Percentiles rank a stretch among this genome's conserved stretches.
Conservation (phyloP, 139 green algal genomes). For the Zygnema circumcarinatum region DNA sequence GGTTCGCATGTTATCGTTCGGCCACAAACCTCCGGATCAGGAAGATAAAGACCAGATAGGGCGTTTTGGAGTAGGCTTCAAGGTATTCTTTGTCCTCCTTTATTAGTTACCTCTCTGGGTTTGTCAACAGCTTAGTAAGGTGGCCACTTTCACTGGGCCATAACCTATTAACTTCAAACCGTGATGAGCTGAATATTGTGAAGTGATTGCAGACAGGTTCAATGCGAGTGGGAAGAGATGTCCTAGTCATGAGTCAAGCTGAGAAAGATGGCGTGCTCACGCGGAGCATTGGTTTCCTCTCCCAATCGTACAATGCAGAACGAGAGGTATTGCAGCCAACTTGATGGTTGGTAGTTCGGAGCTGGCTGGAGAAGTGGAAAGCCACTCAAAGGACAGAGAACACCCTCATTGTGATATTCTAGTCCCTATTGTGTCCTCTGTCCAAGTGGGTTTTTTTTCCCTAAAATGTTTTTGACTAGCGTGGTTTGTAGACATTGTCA, state of each 20-base stretch:
- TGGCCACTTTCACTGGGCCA: too few relatives aligned
- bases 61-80: slow-evolving; percentile 14
- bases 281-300: slow-evolving; percentile 20
- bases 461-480: not conserved
- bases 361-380: too few relatives aligned
- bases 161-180: too few relatives aligned
- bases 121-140: too few relatives aligned
- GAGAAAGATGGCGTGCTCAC: not conserved
- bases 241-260: slow-evolving; percentile 3
- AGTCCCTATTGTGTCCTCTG: too few relatives aligned
- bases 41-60: slow-evolving; percentile 25
- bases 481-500: not conserved
- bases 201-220: slow-evolving; percentile 3
- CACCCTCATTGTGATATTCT: too few relatives aligned
- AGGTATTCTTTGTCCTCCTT: not conserved
- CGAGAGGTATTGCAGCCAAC: too few relatives aligned
- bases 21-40: not conserved
- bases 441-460: too few relatives aligned
- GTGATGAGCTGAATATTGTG: too few relatives aligned
- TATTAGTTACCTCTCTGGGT: too few relatives aligned
- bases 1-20: slow-evolving; percentile 32
- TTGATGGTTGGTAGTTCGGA: too few relatives aligned
- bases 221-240: slow-evolving; percentile 23
- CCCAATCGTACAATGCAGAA: slow-evolving; percentile 9
- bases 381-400: too few relatives aligned